Conservation (phyloP, 2,329 filamentous ascomycete species). For the Phialophora macrospora region DNA sequence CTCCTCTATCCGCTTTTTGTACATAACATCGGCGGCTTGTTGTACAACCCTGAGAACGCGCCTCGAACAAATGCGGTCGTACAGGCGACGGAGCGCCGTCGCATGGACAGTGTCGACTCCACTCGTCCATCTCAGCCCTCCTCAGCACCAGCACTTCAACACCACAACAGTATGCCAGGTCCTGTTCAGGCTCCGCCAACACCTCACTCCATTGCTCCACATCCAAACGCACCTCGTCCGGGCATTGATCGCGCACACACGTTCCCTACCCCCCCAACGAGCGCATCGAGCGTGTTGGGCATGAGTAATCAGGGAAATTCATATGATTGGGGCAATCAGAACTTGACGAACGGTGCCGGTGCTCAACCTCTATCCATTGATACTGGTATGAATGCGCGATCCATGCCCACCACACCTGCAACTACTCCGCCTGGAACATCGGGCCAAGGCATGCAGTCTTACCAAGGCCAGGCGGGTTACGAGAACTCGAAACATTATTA, state of each 20-base stretch:
- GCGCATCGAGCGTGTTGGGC: constrained; percentile 81
- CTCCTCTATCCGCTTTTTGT: constrained; percentile 94
- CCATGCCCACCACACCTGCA: constrained; percentile 87
- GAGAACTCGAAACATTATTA: constrained; percentile 78
- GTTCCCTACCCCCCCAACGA: constrained; percentile 91
- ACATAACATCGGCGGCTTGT: constrained; percentile 89
- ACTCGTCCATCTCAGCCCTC: constrained; percentile 50
- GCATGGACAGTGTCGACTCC: constrained; percentile 67
- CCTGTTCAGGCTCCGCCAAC: constrained; percentile 69
- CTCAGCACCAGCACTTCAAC: constrained; percentile 62
- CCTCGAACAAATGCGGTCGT: constrained; percentile 82
- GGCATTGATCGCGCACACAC: constrained; percentile 84
- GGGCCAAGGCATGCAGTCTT: constrained; percentile 78
- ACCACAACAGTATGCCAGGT: constrained; percentile 70
- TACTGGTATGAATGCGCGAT: constrained; percentile 76
- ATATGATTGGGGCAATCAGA: constrained; percentile 76
- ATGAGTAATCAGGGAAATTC: constrained; percentile 74
- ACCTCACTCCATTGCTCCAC: constrained; percentile 65
- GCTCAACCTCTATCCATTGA: constrained; percentile 80
- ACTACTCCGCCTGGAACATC: constrained; percentile 82
- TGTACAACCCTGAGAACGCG: constrained; percentile 93
- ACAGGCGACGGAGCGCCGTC: constrained; percentile 77
- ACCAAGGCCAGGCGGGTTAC: constrained; percentile 73
- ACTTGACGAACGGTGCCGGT: constrained; percentile 64
- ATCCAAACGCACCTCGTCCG: constrained; percentile 67